A percentile compares a stretch with the other conserved stretches of the same genome.
phyloP scores from a whole-genome alignment of 495 filamentous ascomycete species.

The Penicillium fimorum region DNA sequence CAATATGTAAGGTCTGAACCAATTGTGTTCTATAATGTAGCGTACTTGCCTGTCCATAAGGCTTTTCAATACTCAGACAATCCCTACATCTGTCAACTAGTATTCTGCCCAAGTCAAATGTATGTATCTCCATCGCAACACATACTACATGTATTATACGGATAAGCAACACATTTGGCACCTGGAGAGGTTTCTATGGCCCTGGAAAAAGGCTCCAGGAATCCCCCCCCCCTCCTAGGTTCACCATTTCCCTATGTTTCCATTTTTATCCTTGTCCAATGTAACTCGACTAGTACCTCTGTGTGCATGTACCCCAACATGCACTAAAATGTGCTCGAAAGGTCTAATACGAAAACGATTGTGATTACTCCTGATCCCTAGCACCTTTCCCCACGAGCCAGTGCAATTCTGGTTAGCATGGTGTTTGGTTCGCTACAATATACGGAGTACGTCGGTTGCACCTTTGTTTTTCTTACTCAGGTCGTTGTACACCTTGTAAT shows the following conservation, averaged over 20 bases:
- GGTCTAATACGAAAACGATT: conserved; percentile 5
- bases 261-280: not conserved
- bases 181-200: not conserved
- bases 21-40: not conserved
- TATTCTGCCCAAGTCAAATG: not conserved
- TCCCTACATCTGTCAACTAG: not conserved
- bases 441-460: not conserved
- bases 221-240: not conserved
- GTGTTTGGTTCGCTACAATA: not conserved
- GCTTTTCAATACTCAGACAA: not conserved
- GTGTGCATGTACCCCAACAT: conserved; percentile 9
- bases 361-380: not conserved
- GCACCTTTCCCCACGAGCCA: not conserved
- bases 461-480: not conserved
- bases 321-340: conserved; percentile 1
- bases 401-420: not conserved
- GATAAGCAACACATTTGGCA: too few species aligned
- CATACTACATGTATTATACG: not conserved
- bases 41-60: not conserved
- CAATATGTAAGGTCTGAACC: not conserved
- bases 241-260: not conserved
- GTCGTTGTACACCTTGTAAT: not conserved
- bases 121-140: not conserved
- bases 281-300: conserved; percentile 4
- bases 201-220: not conserved